Base-by-base conservation (phyloP, 2,329 filamentous ascomycete species). In the Colletotrichum theobromicola region DNA sequence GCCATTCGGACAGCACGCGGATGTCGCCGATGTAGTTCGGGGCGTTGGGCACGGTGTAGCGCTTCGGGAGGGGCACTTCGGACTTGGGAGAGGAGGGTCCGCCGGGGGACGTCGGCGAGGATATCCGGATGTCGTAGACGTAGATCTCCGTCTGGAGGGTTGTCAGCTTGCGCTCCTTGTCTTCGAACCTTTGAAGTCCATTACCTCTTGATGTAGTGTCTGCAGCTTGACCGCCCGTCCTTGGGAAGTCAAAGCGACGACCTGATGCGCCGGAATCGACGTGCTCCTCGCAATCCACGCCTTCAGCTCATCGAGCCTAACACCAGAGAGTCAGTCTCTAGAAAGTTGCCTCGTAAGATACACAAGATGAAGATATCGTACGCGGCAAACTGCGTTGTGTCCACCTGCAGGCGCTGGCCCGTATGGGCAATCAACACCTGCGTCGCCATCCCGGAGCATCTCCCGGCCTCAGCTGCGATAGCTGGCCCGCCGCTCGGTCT, bases 351-450 rank as follows among this genome's bases (percentile, higher is more conserved):
- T 37, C 68, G n/a, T 21, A 28, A 13, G 28, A 21, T 24, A 24
- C 6, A 46, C 13, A 6, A 50, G 26, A 58, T 13, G 5, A n/a
- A 61, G 57, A 9, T 21, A 15, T 74, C 92, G 79, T 88, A 95
- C 93, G 93, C 94, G 79, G 90, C 89, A 85, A 96, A 94, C 82
- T 92, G 91, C 77, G 92, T 89, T 78, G 93, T 91, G 86, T 98
- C 94, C 83, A 94, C 90, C 83, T 93, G 90, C 82, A 98, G 90
- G 86, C 93, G 93, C 89, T 95, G 93, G 88, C 96, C 96, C 85
- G 94, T 95, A 87, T 98, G 96, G 90, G 95, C 95, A 83, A 98
- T 93, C 88, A 95, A 94, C 85, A 98, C 93, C 87, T 95, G 92
- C 84, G 96, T 91, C 88, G 94, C 94, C 95, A 98, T 98, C 86